Evolutionary conservation across 2,329 filamentous ascomycete genomes (phyloP), one percentile per base, ranked within the genome.

Genomic region (Fonsecaea pugnacius): DNA sequence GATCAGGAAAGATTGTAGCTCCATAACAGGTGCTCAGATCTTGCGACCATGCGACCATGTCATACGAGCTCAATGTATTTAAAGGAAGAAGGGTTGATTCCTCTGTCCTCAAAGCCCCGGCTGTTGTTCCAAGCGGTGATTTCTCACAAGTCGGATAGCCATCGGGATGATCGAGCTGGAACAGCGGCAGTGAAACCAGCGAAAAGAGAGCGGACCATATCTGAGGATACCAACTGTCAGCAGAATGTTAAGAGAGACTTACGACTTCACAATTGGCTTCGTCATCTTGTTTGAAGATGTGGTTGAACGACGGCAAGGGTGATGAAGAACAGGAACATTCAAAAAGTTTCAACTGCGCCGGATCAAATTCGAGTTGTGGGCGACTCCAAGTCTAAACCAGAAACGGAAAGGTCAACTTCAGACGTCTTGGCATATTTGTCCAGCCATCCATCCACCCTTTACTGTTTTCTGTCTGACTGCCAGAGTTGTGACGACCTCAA

Each of bases 101-200:
- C 83, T 92, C 91, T 88, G 89, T 79, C 88, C 85, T 88, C 90
- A 93, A 93, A 81, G 89, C 89, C 90, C 87, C 84, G 78, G 76
- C 77, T 66, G 38, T 61, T 9, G 27, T 51, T 40, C 51, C 54
- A 56, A 48, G 81, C 77, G 64, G 58, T 64, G 46, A 52, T 50
- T 63, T 63, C 21, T 63, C 63, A 67, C 53, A 78, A 10, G 76
- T 70, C 75, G 75, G 70, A 75, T 30, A 74, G 72, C 77, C 77
- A 76, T 80, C 78, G 84, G 90, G 91, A 84, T 81, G 79, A 90
- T 92, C 89, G 90, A 92, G 89, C 90, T 92, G 89, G 87, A 84
- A 82, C 82, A 74, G 73, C 73, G 73, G 72, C 78, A 78, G 79
- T 78, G 80, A 77, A 48, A 85, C 88, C 88, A 92, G 90, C 88